Evolutionary conservation across 2,329 filamentous ascomycete species (phyloP), one percentile per base, ranked within the genome.

Genomic region (Balansia obtecta): DNA sequence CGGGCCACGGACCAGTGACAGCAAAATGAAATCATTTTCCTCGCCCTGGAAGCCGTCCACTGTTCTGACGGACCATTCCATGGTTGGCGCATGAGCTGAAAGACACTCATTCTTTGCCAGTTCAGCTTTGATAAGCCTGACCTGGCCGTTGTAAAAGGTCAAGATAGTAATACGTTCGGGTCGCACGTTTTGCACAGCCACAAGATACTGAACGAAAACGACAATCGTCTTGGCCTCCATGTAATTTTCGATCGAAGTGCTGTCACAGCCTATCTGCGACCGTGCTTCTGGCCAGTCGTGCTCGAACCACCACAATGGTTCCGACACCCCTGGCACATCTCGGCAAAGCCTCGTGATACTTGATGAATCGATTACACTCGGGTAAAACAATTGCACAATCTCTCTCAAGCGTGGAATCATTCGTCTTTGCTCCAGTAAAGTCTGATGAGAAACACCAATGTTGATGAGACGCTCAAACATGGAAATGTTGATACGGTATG

Each of bases 11-110:
- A 93, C 88, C 0, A 95, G 70, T 0, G 89, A 95, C 0, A 95
- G 69, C 2, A 95, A 63, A 10, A 96, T 74, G 9, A 95, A 72
- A 22, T 90, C 85, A 54, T 95, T 95, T 62, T 95, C 88, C 58
- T 95, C 88, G 12, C 89, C 89, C 63, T 95, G 89, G 60, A 91
- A 95, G 0, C 85, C 87, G 60, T 95, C 90, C 0, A 96, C 86
- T 0, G 89, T 95, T 34, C 80, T 78, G 1, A 95, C 83, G 2
- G 83, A 83, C 60, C 58, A 66, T 38, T 56, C 76, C 60, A 61
- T 38, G 40, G 39, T 27, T 9, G 33, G 7, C 11, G 39, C 18
- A 63, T 7, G 62, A 30, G 40, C 38, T 20, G 48, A 60, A 18
- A 60, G 54, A 40, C 50, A 45, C 10, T 33, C 38, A 39, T 68